Evolutionary conservation across 2,329 filamentous ascomycete species (phyloP), one percentile per base, ranked within the genome.

Genomic region (Hymenoscyphus linearis): DNA sequence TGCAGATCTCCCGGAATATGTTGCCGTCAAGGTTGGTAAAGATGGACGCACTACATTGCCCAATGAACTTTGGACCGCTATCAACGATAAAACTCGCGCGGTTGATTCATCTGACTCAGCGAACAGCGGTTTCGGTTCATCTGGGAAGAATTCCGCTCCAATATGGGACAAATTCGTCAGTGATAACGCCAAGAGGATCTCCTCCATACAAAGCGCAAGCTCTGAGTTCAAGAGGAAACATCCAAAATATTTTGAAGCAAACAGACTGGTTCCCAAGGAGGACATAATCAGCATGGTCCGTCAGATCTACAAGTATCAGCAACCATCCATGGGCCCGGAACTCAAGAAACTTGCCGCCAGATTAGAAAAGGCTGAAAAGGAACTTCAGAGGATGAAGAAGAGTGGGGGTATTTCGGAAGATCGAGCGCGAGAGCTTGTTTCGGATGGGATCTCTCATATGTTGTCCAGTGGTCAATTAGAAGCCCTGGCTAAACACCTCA

Each of bases 241-340:
- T 52, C 68, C 69, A 18, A 31, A 64, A 26, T 60, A 68, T 3
- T 44, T 67, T 4, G 60, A 66, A 54, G 59, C 66, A 6, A 64
- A 69, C 36, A 60, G 63, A 44, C 50, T 69, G 18, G 64, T 65
- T 14, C 55, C 65, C 12, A 69, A 60, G 44, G 47, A 60, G 3
- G 62, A 69, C 25, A 76, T 96, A 96, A 79, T 99, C 96, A 79
- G 97, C 90, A 64, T 98, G 92, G 73, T 99, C 96, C 62, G 90
- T 89, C 36, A 98, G 81, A 62, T 96, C 83, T 2, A 95, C 95
- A 62, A 62, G 4, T 64, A 68, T 3, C 63, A 69, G 36, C 59
- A 57, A 25, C 25, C 55, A 0, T 35, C 52, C 16, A 54, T 72
- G 53, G 60, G 58, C 31, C 31, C 55, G 1, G 65, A 71, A 40